Base-by-base conservation (phyloP, 805 yeast genomes). In the Scheffersomyces amazonensis region DNA sequence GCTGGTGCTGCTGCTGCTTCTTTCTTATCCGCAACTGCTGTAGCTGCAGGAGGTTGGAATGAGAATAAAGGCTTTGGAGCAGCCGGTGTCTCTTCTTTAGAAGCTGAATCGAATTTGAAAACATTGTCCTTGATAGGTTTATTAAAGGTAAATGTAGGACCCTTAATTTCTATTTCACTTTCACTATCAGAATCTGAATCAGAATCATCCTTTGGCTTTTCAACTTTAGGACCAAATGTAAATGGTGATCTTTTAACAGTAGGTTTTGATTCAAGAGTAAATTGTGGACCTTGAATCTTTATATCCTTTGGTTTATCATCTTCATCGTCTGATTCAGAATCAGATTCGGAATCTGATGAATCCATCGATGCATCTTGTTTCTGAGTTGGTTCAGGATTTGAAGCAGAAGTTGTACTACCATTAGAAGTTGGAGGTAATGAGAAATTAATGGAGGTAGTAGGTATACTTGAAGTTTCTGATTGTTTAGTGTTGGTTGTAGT, bases 111-210 rank as follows among this genome's bases (percentile, higher is more conserved):
- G 13, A 54, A 44, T 36, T 54, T 52, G 44, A 68, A 68, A 9
- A 65, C 63, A 16, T 49, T 51, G 40, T 67, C 73, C 30, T 54
- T 49, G 15, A 66, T 66, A 9, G 58, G 50, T 41, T 67, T 67
- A 42, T 56, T 58, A 48, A 69, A 67, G 3, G 56, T 72, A 55
- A 87, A 87, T 11, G 69, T 60, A 16, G 95, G 95, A 1, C 95
- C 95, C 57, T 85, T 77, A 20, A 83, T 74, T 53, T 80, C 82
- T 18, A 81, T 60, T 25, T 80, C 85, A 16, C 80, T 79, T 23
- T 80, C 86, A 1, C 77, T 69, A 32, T 76, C 81, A 1, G 74
- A 64, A 36, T 73, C 80, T 3, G 73, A 64, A 29, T 50, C 55
- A 9, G 48, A 49, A 9, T 43, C 44, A 32, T 44, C 50, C 16